Conservation (phyloP, 2,329 filamentous ascomycete genomes). For the Cladosporium sp. region DNA sequence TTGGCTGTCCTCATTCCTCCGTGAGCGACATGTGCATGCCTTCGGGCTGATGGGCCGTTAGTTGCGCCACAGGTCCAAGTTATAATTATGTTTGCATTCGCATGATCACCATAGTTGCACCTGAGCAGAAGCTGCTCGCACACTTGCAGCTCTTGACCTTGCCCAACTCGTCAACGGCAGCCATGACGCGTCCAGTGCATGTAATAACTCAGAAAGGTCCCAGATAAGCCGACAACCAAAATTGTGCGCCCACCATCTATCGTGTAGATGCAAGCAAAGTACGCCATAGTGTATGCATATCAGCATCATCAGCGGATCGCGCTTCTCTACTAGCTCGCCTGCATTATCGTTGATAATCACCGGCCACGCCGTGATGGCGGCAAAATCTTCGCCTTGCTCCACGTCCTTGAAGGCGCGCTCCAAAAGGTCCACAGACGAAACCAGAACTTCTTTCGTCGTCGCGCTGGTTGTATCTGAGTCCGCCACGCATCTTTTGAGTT, state of each 20-base stretch:
- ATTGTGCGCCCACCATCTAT: constrained; percentile 10
- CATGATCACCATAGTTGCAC: neutral
- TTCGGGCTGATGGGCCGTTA: too few relatives aligned
- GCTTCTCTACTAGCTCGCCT: neutral
- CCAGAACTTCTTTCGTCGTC: neutral
- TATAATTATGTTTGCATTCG: neutral
- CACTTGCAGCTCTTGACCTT: constrained; percentile 2
- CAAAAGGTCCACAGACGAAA: neutral
- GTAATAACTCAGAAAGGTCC: constrained; percentile 6
- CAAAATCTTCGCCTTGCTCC: neutral
- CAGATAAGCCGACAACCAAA: constrained; percentile 9
- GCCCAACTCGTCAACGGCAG: constrained; percentile 15
- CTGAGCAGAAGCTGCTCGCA: neutral
- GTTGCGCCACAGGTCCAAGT: neutral
- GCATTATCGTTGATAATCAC: neutral
- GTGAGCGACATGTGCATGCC: neutral
- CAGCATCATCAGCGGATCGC: constrained; percentile 14
- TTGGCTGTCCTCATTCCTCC: neutral
- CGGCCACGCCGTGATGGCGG: constrained; percentile 1
- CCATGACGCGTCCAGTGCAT: constrained; percentile 14
- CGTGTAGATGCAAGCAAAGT: constrained; percentile 7
- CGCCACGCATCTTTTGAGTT: neutral
- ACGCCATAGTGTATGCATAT: constrained; percentile 18
- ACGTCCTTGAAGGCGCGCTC: neutral
- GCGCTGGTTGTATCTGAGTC: neutral